Percentiles rank a stretch among this genome's conserved stretches.
Evolutionary conservation across 495 filamentous ascomycete genomes (phyloP).

Genomic region (Tricharina praecox): DNA sequence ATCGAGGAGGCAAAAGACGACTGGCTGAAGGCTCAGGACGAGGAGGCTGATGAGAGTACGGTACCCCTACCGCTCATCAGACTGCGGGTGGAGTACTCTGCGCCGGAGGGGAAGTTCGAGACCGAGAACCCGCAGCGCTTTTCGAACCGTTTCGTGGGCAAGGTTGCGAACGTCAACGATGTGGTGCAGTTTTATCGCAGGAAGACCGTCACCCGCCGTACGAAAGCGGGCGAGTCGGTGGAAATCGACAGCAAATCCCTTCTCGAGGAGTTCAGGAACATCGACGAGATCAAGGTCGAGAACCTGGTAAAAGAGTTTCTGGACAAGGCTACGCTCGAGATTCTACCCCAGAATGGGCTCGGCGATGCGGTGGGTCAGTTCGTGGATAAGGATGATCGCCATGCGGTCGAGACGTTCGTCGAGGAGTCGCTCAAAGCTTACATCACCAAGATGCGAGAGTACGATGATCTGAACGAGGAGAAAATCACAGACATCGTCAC

Average conservation of each 20-base stretch:
- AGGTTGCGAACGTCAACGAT: conserved; percentile 85
- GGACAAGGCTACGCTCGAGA: conserved; percentile 65
- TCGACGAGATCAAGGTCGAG: conserved; percentile 72
- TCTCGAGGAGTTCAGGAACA: conserved; percentile 28
- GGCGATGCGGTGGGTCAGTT: conserved; percentile 86
- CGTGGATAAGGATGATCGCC: conserved; percentile 87
- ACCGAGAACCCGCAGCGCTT: conserved; percentile 94
- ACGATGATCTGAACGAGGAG: conserved; percentile 48
- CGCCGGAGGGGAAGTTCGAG: conserved; percentile 73
- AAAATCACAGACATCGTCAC: conserved; percentile 58
- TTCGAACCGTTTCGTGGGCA: conserved; percentile 77
- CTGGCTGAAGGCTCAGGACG: conserved; percentile 58
- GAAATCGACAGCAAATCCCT: conserved; percentile 44
- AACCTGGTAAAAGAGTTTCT: conserved; percentile 75
- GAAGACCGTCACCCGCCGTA: conserved; percentile 37
- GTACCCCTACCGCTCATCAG: conserved; percentile 70
- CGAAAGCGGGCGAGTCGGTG: conserved; percentile 30
- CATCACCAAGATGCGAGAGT: conserved; percentile 54
- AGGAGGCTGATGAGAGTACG: conserved; percentile 36
- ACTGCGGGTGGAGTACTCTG: conserved; percentile 76
- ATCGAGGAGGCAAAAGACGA: conserved; percentile 68
- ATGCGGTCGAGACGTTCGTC: conserved; percentile 81
- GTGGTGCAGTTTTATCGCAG: conserved; percentile 87
- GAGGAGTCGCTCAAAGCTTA: conserved; percentile 60
- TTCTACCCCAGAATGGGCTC: conserved; percentile 78